These are phyloP conservation scores for Colletotrichum tanaceti DNA, from an alignment of 2,329 filamentous ascomycete genomes.

Conservation along the genomic window DNA sequence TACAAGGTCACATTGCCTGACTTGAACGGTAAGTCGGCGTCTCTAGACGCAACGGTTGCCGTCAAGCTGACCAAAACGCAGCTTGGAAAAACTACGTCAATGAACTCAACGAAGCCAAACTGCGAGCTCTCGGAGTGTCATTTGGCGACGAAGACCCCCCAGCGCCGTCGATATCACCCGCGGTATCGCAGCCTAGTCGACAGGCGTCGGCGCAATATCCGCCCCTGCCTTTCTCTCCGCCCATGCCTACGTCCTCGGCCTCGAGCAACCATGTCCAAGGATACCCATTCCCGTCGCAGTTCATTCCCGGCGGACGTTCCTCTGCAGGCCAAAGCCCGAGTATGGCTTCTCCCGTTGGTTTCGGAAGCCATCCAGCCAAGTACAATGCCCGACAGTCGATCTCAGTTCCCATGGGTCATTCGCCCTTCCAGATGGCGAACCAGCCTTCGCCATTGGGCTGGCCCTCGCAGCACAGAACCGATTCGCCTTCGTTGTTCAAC, in stretches of 20 bases:
- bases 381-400: conserved; percentile 80
- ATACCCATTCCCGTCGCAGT: conserved; percentile 67
- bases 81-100: conserved; percentile 82
- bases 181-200: conserved; percentile 70
- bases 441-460: conserved; percentile 71
- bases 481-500: conserved; percentile 73
- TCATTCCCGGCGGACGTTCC: conserved; percentile 70
- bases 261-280: conserved; percentile 74
- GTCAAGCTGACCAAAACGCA: conserved; percentile 45
- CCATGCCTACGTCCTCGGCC: conserved; percentile 81
- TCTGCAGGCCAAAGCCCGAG: conserved; percentile 74
- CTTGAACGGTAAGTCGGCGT: conserved; percentile 63
- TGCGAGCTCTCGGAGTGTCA: conserved; percentile 89
- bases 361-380: conserved; percentile 67
- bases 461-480: conserved; percentile 68
- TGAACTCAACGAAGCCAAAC: conserved; percentile 88
- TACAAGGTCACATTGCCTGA: conserved; percentile 77
- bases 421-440: conserved; percentile 74
- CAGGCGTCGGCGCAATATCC: conserved; percentile 81
- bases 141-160: conserved; percentile 79
- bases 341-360: conserved; percentile 78
- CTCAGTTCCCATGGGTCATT: conserved; percentile 71
- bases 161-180: conserved; percentile 73
- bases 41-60: neutral
- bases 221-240: conserved; percentile 83